These are phyloP conservation scores for Aspergillus fructus DNA, from an alignment of 2,329 filamentous ascomycete species.

Conservation along the genomic window DNA sequence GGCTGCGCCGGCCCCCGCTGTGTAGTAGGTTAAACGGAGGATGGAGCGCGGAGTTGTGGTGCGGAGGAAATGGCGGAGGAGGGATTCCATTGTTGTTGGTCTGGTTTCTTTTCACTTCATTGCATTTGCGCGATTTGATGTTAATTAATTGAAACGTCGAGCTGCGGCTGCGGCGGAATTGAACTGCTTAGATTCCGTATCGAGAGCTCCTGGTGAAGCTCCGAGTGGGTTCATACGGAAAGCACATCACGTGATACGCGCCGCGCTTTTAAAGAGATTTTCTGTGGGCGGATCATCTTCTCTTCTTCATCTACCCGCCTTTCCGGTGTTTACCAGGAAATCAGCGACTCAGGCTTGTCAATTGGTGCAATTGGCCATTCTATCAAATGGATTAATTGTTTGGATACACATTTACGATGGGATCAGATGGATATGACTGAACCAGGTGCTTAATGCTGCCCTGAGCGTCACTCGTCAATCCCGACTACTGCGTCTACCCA, in stretches of 20 bases:
- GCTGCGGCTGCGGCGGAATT: too few species aligned
- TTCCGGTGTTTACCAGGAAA: not conserved
- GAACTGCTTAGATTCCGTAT: not conserved
- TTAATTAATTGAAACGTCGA: not conserved
- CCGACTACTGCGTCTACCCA: not conserved
- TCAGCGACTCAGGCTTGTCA: not conserved
- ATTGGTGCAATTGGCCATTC: not conserved
- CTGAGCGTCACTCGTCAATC: not conserved
- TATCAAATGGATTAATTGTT: not conserved
- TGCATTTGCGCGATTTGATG: too few species aligned
- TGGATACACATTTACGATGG: not conserved
- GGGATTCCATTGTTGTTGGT: slow-evolving; percentile 25
- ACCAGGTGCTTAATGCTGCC: slow-evolving; percentile 13
- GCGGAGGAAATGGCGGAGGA: slow-evolving; percentile 28
- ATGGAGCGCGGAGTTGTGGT: slow-evolving; percentile 11
- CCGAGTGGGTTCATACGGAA: not conserved
- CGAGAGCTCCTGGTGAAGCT: slow-evolving; percentile 3
- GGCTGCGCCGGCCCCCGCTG: slow-evolving; percentile 36
- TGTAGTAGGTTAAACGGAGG: slow-evolving; percentile 23
- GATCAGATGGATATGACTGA: not conserved
- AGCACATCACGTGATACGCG: not conserved
- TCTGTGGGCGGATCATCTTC: not conserved
- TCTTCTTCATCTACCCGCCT: not conserved
- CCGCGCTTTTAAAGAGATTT: not conserved
- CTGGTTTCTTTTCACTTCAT: not conserved